Conservation (phyloP, 495 filamentous ascomycete genomes). For the Lophiostoma macrostomum region DNA sequence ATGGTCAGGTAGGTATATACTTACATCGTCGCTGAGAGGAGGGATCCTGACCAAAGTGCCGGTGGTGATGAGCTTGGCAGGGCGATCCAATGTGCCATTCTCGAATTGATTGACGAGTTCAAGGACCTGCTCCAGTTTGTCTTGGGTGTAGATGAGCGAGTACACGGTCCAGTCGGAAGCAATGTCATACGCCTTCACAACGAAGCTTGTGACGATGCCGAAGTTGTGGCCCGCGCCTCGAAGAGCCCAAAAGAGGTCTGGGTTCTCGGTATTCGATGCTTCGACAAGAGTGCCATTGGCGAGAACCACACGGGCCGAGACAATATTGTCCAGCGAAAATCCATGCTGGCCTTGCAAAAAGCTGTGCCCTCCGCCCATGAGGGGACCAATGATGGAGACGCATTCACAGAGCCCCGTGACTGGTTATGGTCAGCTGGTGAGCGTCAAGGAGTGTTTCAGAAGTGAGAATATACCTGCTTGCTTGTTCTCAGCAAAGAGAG, state of each 20-base stretch:
- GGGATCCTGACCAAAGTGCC: constrained; percentile 8
- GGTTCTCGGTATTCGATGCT: constrained; percentile 37
- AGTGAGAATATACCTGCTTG: constrained; percentile 3
- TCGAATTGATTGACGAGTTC: constrained; percentile 7
- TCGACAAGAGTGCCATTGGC: constrained; percentile 53
- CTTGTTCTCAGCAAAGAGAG: background rate
- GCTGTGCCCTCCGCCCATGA: constrained; percentile 11
- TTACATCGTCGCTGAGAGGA: constrained; percentile 5
- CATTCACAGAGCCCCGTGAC: constrained; percentile 10
- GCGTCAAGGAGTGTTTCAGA: background rate
- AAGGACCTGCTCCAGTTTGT: constrained; percentile 17
- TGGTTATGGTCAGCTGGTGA: background rate
- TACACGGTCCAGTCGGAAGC: constrained; percentile 9
- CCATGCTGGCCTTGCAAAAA: constrained; percentile 39
- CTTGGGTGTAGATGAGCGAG: constrained; percentile 10
- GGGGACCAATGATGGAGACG: constrained; percentile 5
- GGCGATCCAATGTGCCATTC: background rate
- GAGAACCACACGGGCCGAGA: constrained; percentile 59
- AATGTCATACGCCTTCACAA: constrained; percentile 40
- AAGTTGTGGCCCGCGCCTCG: constrained; percentile 59
- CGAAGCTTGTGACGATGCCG: constrained; percentile 62
- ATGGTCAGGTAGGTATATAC: background rate
- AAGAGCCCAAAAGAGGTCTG: constrained; percentile 50
- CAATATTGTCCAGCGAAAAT: constrained; percentile 58
- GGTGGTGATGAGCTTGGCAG: constrained; percentile 1